Percentiles rank a stretch among this genome's conserved stretches.
These are phyloP conservation scores for Claviceps maximensis DNA, from an alignment of 2,329 filamentous ascomycete genomes.

Conservation along the genomic window DNA sequence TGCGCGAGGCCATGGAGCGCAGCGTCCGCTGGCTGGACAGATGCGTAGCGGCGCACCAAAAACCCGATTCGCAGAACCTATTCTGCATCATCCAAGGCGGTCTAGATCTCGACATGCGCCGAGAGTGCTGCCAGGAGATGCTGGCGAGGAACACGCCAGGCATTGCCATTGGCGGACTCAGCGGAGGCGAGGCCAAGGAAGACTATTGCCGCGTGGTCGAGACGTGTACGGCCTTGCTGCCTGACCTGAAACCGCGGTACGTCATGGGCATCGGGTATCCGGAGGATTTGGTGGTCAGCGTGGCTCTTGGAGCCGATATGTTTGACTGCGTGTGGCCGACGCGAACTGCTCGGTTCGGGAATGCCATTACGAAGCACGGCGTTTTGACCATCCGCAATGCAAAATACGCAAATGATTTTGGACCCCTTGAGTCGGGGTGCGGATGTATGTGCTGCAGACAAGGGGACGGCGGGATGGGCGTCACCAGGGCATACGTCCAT, in stretches of 20 bases:
- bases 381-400: slow-evolving; percentile 75
- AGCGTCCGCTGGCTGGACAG: slow-evolving; percentile 93
- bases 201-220: slow-evolving; percentile 86
- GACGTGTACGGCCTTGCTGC: slow-evolving; percentile 72
- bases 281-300: slow-evolving; percentile 85
- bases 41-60: slow-evolving; percentile 80
- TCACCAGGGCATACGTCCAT: slow-evolving; percentile 81
- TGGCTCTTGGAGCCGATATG: slow-evolving; percentile 95
- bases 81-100: slow-evolving; percentile 99
- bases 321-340: slow-evolving; percentile 99
- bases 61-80: slow-evolving; percentile 73
- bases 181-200: slow-evolving; percentile 85
- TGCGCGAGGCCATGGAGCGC: slow-evolving; percentile 89
- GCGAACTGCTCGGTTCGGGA: slow-evolving; percentile 87
- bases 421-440: slow-evolving; percentile 72
- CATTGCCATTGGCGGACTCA: slow-evolving; percentile 90
- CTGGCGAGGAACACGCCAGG: slow-evolving; percentile 81
- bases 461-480: slow-evolving; percentile 57
- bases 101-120: slow-evolving; percentile 73
- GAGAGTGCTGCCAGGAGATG: slow-evolving; percentile 78
- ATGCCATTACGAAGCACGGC: slow-evolving; percentile 71
- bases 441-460: slow-evolving; percentile 63
- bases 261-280: slow-evolving; percentile 99
- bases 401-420: slow-evolving; percentile 65
- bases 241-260: slow-evolving; percentile 88